Evolutionary conservation across 2,329 filamentous ascomycete species (phyloP).

Genomic region (Emmonsia crescens): DNA sequence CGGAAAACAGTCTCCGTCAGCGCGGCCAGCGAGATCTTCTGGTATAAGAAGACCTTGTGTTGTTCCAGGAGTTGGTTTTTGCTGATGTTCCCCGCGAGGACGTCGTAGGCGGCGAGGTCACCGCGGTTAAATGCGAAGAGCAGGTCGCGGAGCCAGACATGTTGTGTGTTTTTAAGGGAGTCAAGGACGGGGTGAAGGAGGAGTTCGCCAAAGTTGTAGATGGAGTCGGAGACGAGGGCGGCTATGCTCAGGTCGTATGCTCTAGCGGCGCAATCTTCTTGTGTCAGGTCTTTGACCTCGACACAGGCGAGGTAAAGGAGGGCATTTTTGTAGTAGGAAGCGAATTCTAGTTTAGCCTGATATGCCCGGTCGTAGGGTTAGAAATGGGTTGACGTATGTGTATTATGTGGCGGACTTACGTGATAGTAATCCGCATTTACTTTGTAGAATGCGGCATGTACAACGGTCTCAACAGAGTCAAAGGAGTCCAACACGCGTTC

Average conservation of each 20-base stretch:
- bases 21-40: slow-evolving; percentile 96
- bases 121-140: slow-evolving; percentile 96
- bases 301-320: slow-evolving; percentile 96
- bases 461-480: slow-evolving; percentile 88
- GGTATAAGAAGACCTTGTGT: slow-evolving; percentile 75
- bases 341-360: slow-evolving; percentile 75
- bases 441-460: slow-evolving; percentile 93
- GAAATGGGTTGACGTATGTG: not conserved
- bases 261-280: slow-evolving; percentile 64
- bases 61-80: slow-evolving; percentile 69
- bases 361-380: not conserved
- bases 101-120: slow-evolving; percentile 78
- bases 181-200: slow-evolving; percentile 93
- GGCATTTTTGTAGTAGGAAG: slow-evolving; percentile 93
- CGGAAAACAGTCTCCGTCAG: slow-evolving; percentile 95
- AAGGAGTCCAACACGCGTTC: slow-evolving; percentile 84
- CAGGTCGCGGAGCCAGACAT: slow-evolving; percentile 87
- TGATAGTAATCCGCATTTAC: slow-evolving; percentile 93
- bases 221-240: slow-evolving; percentile 82
- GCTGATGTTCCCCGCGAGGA: slow-evolving; percentile 66
- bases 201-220: slow-evolving; percentile 99
- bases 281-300: slow-evolving; percentile 62
- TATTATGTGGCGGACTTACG: slow-evolving; percentile 30
- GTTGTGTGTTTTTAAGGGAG: slow-evolving; percentile 60
- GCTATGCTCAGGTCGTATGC: slow-evolving; percentile 91